Evolutionary conservation across 768 basidiomycete species (phyloP).

Genomic region (Hericium erinaceus): DNA sequence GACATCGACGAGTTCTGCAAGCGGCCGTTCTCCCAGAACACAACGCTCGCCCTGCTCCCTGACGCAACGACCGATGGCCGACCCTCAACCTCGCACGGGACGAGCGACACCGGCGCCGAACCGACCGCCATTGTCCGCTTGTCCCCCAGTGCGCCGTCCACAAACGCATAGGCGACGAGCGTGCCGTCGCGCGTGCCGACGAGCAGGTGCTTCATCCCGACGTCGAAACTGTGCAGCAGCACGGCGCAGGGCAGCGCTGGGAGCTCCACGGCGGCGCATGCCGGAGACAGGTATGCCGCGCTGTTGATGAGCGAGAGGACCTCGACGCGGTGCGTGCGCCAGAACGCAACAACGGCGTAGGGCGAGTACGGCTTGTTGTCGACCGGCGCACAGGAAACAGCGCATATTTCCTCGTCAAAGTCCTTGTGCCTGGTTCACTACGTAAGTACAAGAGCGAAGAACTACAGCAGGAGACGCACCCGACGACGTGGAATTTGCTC

Average conservation of each 20-base stretch:
- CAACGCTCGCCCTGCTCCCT: conserved; percentile 58
- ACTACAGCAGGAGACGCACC: conserved; percentile 47
- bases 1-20: conserved; percentile 63
- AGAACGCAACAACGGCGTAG: conserved; percentile 48
- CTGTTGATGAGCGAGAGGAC: conserved; percentile 34
- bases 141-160: conserved; percentile 27
- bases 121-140: conserved; percentile 59
- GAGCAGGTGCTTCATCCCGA: conserved; percentile 42
- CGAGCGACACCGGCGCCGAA: conserved; percentile 52
- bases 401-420: conserved; percentile 47
- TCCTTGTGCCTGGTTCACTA: conserved; percentile 5
- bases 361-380: conserved; percentile 40
- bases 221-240: conserved; percentile 52
- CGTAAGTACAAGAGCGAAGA: conserved; percentile 28
- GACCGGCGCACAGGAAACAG: conserved; percentile 57
- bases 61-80: conserved; percentile 56
- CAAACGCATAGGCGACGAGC: conserved; percentile 46
- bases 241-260: conserved; percentile 35
- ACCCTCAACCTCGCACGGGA: conserved; percentile 44
- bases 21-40: conserved; percentile 58
- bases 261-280: conserved; percentile 32
- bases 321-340: conserved; percentile 48
- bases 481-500: background rate
- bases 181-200: conserved; percentile 72
- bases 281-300: conserved; percentile 14